Percentiles rank a stretch among this genome's conserved stretches.
phyloP scores from a whole-genome alignment of 176 grass and related monocot species.

The Alloteropsis semialata region DNA sequence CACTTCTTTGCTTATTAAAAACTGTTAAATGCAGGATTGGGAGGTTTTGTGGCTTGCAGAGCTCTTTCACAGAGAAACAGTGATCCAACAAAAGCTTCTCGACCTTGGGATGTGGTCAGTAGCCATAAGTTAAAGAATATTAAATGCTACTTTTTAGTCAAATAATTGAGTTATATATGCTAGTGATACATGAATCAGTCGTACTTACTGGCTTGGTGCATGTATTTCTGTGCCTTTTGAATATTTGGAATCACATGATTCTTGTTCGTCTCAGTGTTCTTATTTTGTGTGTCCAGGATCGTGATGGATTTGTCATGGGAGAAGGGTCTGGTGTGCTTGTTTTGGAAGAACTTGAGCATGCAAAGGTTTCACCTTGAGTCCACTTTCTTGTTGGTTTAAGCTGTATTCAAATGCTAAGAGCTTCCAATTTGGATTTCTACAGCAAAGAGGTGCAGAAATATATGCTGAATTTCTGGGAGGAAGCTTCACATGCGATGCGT shows the following conservation, averaged over 20 bases:
- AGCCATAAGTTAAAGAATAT: conserved; percentile 14
- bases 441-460: conserved; percentile 94
- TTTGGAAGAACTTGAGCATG: conserved; percentile 99
- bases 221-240: conserved; percentile 1
- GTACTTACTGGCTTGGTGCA: background rate
- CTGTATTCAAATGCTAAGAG: conserved; percentile 16
- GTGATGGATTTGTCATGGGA: conserved; percentile 99
- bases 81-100: conserved; percentile 91
- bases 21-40: conserved; percentile 65
- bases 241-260: background rate
- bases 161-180: conserved; percentile 11
- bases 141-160: background rate
- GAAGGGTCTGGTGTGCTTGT: conserved; percentile 97
- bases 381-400: background rate
- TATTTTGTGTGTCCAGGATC: conserved; percentile 47
- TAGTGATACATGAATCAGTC: background rate
- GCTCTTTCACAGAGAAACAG: conserved; percentile 92
- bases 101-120: conserved; percentile 94
- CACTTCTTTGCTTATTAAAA: background rate
- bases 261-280: background rate
- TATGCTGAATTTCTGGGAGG: conserved; percentile 98
- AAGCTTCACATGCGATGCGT: conserved; percentile 99
- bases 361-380: conserved; percentile 50
- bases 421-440: conserved; percentile 14
- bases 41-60: conserved; percentile 97